These are phyloP conservation scores for Cutaneotrichosporon cutaneum DNA, from an alignment of 1,284 basidiomycete species.

Conservation along the genomic window DNA sequence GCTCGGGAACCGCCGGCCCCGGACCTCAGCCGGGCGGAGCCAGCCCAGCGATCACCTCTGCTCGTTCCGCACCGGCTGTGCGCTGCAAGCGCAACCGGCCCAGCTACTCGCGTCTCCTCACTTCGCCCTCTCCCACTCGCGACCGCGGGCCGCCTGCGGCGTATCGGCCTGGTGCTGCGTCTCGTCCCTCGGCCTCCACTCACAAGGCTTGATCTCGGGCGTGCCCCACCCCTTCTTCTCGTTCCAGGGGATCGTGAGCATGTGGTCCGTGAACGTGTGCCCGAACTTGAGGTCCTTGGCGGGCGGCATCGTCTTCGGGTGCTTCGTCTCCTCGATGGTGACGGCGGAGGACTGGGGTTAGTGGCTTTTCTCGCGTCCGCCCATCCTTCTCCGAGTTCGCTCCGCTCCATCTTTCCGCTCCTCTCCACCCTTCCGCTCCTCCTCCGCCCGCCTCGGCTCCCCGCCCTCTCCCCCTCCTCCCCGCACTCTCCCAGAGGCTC, in stretches of 20 bases:
- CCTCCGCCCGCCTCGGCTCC: constrained; percentile 46
- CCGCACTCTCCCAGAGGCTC: constrained; percentile 54
- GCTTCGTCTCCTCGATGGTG: constrained; percentile 57
- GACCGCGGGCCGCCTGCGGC: too few relatives aligned
- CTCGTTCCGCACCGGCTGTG: too few relatives aligned
- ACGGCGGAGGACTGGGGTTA: constrained; percentile 56
- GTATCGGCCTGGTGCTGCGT: too few relatives aligned
- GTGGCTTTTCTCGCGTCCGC: background rate
- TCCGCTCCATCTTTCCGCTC: background rate
- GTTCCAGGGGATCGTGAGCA: constrained; percentile 83
- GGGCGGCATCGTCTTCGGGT: constrained; percentile 52
- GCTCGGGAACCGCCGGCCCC: background rate
- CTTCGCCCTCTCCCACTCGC: too few relatives aligned
- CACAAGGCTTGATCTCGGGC: constrained; percentile 81
- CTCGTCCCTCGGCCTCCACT: too few relatives aligned
- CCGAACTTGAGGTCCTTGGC: constrained; percentile 57
- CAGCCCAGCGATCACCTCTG: background rate
- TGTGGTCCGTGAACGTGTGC: constrained; percentile 76
- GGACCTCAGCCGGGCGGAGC: background rate
- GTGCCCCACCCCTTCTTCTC: constrained; percentile 71
- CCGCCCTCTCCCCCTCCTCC: constrained; percentile 35
- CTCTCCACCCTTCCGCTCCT: constrained; percentile 28
- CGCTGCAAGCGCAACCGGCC: too few relatives aligned
- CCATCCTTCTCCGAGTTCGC: background rate
- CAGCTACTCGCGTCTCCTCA: too few relatives aligned